These are phyloP conservation scores for Scutellaria barbata DNA, from an alignment of 257 asterid genomes.

Conservation along the genomic window DNA sequence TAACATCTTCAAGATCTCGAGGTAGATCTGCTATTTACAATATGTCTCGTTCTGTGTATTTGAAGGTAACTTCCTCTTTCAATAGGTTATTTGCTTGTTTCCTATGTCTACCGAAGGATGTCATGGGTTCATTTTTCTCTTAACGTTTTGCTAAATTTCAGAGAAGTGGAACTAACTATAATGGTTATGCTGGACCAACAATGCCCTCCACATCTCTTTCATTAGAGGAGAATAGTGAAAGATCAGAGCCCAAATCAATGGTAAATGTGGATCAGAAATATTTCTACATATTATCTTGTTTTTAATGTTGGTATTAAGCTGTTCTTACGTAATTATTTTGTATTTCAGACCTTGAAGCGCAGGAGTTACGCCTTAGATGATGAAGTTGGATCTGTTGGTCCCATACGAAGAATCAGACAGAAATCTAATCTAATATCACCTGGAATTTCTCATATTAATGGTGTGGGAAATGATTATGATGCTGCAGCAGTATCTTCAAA, in stretches of 20 bases:
- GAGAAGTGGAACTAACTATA: constrained; percentile 48
- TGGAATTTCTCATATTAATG: constrained; percentile 37
- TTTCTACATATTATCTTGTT: constrained; percentile 18
- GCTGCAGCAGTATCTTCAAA: constrained; percentile 32
- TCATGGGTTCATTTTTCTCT: constrained; percentile 25
- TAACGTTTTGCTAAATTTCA: constrained; percentile 37
- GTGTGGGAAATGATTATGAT: constrained; percentile 46
- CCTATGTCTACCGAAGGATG: constrained; percentile 28
- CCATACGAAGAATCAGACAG: constrained; percentile 71
- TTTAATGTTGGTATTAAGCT: neutral
- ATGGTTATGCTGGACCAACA: constrained; percentile 41
- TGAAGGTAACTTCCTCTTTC: constrained; percentile 47
- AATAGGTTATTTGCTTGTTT: constrained; percentile 40
- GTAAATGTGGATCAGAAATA: constrained; percentile 38
- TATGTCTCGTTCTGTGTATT: constrained; percentile 76
- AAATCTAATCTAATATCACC: constrained; percentile 53
- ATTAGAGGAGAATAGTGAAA: constrained; percentile 41
- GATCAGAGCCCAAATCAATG: constrained; percentile 47
- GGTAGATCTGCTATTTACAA: constrained; percentile 80
- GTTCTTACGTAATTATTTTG: neutral
- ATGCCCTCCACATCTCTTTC: constrained; percentile 44
- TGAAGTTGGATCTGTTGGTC: constrained; percentile 66
- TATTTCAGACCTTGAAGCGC: constrained; percentile 66
- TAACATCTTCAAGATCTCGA: constrained; percentile 59
- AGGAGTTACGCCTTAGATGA: constrained; percentile 68